phyloP scores from a whole-genome alignment of 441 rosid genomes.

The Dalechampia spathulata region DNA sequence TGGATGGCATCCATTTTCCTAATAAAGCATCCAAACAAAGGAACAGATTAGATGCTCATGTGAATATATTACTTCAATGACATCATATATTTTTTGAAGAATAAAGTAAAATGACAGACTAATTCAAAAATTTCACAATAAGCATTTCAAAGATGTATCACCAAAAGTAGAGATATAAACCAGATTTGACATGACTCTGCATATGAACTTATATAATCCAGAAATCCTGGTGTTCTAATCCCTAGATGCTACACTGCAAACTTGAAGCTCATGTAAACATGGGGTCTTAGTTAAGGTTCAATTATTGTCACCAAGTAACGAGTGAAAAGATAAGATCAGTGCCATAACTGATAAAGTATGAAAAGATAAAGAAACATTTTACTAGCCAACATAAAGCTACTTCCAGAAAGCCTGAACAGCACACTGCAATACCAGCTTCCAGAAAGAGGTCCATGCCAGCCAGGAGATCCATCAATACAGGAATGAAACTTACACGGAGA shows the following conservation, averaged over 20 bases:
- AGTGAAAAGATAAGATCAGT: background rate
- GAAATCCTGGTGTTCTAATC: too few species aligned
- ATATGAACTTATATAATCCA: background rate
- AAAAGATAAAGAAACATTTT: background rate
- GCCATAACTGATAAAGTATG: background rate
- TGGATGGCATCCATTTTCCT: conserved; percentile 94
- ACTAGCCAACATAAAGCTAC: background rate
- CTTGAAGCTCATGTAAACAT: too few species aligned
- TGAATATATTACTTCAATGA: background rate
- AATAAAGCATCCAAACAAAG: conserved; percentile 8
- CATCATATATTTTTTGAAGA: background rate
- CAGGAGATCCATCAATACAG: background rate
- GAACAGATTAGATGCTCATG: background rate
- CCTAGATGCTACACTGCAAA: background rate
- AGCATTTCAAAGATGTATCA: background rate
- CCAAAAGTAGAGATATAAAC: background rate
- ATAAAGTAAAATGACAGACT: background rate
- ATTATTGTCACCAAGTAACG: background rate
- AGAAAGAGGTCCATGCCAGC: background rate
- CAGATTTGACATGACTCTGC: background rate
- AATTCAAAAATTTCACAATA: background rate
- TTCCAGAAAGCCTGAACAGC: background rate
- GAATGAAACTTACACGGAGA: background rate
- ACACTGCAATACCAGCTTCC: background rate
- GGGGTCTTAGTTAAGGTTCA: too few species aligned